Evolutionary conservation across 192 early-diverging fungal genomes (phyloP).

Genomic region (Coemansia sp.): DNA sequence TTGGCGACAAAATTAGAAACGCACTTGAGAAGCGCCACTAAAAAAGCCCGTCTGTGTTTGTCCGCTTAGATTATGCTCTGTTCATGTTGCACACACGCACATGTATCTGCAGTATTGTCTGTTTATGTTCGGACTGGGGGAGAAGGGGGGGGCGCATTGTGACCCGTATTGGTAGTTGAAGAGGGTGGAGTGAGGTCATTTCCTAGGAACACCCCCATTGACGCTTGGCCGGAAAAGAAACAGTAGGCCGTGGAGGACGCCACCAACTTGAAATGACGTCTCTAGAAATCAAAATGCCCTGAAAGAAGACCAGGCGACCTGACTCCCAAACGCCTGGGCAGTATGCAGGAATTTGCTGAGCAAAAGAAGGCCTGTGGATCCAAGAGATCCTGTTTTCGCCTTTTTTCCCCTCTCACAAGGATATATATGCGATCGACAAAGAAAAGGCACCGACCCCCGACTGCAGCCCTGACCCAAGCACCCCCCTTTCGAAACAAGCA

Average conservation of each 20-base stretch:
- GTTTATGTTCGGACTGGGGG: slow-evolving; percentile 1
- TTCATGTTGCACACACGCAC: slow-evolving; percentile 3
- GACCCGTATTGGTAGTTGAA: not conserved
- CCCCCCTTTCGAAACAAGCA: slow-evolving; percentile 6
- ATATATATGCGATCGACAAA: slow-evolving; percentile 1
- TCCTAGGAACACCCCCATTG: not conserved
- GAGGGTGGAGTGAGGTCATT: slow-evolving; percentile 1
- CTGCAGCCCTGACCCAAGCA: slow-evolving; percentile 9
- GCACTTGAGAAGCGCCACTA: slow-evolving; percentile 2
- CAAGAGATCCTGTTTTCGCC: not conserved
- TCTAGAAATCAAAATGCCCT: not conserved
- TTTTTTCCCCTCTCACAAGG: not conserved
- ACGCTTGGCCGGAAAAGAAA: not conserved
- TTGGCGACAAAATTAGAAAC: slow-evolving; percentile 4
- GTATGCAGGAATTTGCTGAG: not conserved
- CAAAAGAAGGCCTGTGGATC: not conserved
- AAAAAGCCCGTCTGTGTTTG: not conserved
- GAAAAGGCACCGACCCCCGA: slow-evolving; percentile 2
- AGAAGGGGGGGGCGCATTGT: not conserved
- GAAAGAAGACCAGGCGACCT: not conserved
- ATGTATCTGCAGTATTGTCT: slow-evolving; percentile 9
- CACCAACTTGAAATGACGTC: not conserved
- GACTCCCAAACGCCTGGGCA: slow-evolving; percentile 1
- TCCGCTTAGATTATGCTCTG: not conserved
- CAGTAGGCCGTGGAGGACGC: not conserved